Conservation (phyloP, 2,329 filamentous ascomycete species). For the Colletotrichum sp. region DNA sequence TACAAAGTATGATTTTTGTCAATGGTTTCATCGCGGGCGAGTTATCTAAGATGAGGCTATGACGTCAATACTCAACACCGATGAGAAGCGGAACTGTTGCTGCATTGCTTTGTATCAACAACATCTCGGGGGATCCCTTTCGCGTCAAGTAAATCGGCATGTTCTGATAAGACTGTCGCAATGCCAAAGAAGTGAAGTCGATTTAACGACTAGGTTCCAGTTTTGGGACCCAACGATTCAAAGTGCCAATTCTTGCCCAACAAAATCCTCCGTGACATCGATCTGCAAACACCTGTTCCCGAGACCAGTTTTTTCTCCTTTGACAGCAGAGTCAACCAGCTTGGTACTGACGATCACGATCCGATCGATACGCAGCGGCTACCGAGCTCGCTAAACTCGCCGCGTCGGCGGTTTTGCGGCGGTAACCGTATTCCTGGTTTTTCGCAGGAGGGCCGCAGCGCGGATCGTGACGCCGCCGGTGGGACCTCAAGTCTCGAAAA, state of each 20-base stretch:
- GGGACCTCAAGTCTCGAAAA: not conserved
- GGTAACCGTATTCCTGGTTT: not conserved
- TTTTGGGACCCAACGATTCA: not conserved
- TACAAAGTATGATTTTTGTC: not conserved
- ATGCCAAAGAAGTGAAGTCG: not conserved
- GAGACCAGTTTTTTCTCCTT: not conserved
- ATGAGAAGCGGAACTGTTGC: not conserved
- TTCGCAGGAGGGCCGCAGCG: not conserved
- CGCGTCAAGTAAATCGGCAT: not conserved
- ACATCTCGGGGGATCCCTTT: not conserved
- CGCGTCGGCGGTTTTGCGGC: not conserved
- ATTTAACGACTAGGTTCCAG: not conserved
- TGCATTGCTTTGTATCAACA: not conserved
- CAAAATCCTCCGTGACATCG: not conserved
- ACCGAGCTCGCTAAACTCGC: not conserved
- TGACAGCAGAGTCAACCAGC: not conserved
- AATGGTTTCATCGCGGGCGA: not conserved
- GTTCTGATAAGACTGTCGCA: not conserved
- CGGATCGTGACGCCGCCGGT: constrained; percentile 1
- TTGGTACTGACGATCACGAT: not conserved
- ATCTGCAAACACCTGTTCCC: not conserved
- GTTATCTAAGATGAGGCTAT: not conserved
- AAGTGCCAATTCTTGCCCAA: not conserved
- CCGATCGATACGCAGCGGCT: not conserved
- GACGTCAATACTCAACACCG: not conserved